Base-by-base conservation (phyloP, 2,329 filamentous ascomycete genomes). In the Trichoderma aggressivum region DNA sequence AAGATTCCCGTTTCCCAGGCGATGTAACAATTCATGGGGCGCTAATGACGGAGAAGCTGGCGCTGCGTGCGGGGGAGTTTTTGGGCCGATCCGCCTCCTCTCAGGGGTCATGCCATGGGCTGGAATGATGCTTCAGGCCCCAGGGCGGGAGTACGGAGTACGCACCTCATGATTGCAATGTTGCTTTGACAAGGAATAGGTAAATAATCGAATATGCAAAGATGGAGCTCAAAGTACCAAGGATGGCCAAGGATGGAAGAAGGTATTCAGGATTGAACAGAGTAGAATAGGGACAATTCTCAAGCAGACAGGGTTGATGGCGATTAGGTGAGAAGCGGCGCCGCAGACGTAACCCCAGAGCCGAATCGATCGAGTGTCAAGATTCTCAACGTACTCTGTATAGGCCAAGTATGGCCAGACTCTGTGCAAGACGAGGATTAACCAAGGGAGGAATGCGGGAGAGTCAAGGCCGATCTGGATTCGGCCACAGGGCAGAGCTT, bases 151-250 rank as follows among this genome's bases (percentile, higher is more conserved):
- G n/a, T n/a, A 30, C 7, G 7, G 39, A 43, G 30, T 26, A 73
- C 72, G 66, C 72, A 70, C 70, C 70, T 70, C 72, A 73, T 73
- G 26, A 66, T 73, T 67, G 70, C 28, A 18, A 18, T 65, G 7
- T 62, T 14, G 21, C 7, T 60, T 68, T 26, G 11, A 16, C 7
- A 21, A 47, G 53, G 34, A 24, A 59, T 18, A 32, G 16, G n/a
- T 58, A 55, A n/a, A 65, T 3, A 8, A 28, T n/a, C n/a, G n/a
- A n/a, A n/a, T n/a, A n/a, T 53, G 8, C 14, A 12, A 32, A 60
- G 56, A 50, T 16, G 6, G 3, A 12, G 24, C n/a, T 10, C 5
- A 34, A 14, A 34, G 26, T 12, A n/a, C 7, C 26, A 28, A 53
- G 30, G 8, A 32, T 14, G 26, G 3, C 26, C n/a, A n/a, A n/a